phyloP scores from a whole-genome alignment of 78 protist genomes.

The Dictyostelium intermedium region DNA sequence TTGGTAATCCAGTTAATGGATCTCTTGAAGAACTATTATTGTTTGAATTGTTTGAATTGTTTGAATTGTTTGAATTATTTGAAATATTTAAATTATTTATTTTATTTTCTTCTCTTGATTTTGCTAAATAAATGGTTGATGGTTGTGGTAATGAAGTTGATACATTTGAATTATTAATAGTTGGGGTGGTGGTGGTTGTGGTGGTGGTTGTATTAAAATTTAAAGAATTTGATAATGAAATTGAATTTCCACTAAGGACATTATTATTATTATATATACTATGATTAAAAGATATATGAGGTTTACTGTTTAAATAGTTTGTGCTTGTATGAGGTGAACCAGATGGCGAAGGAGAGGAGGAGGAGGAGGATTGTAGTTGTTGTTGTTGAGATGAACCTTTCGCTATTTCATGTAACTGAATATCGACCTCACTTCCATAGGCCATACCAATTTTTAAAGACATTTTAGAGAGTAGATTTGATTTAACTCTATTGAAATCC shows the following conservation, averaged over 20 bases:
- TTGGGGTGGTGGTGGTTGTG: neutral
- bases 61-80: neutral
- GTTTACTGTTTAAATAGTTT: neutral
- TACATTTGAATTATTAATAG: neutral
- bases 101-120: slow-evolving; percentile 26
- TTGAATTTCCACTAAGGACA: neutral
- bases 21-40: neutral
- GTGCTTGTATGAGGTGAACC: neutral
- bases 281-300: neutral
- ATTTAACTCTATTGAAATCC: neutral
- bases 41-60: neutral
- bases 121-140: slow-evolving; percentile 5
- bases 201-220: neutral
- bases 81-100: neutral
- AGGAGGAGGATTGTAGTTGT: neutral
- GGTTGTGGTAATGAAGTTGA: neutral
- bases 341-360: neutral
- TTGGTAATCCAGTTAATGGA: neutral
- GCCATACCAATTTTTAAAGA: slow-evolving; percentile 28
- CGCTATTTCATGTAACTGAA: neutral
- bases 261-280: neutral
- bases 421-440: slow-evolving; percentile 28
- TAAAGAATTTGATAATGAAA: neutral
- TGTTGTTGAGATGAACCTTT: neutral
- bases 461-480: slow-evolving; percentile 19